Evolutionary conservation across 2,329 filamentous ascomycete species (phyloP), one percentile per base, ranked within the genome.

Genomic region (Exophiala aquamarina): DNA sequence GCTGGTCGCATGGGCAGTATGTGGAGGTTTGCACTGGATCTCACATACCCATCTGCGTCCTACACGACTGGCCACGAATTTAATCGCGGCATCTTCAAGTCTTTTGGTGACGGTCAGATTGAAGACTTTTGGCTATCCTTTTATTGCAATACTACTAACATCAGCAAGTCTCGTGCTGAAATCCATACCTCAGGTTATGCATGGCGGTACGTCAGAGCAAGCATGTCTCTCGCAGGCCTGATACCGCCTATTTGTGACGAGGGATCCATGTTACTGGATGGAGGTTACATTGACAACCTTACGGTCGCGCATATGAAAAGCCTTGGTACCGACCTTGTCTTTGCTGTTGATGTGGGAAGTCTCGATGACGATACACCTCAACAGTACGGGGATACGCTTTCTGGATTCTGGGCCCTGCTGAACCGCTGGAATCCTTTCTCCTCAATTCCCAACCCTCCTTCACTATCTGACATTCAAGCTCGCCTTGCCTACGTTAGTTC

Each of bases 111-210:
- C 61, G 88, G 89, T 8, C 93, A 97, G 64, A 97, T 98, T 48
- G 93, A 98, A 69, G 93, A 98, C 66, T 98, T 97, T 63, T 98
- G 93, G 93, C 79, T 98, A 9, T 90, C 95, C 59, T 98, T 89
- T 66, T 98, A 98, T 71, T 98, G 94, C 78, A 98, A 98, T 70
- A 97, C 93, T 0, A 98, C 94, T 29, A 98, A 97, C 67, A 97
- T 98, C 70, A 94, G 87, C 72, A 94, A 95, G 67, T 93, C 87
- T 52, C 81, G 92, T 15, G 83, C 83, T 3, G 93, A 98, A 65
- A 91, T 94, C 57, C 93, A 98, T 68, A 96, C 90, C 0, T 93
- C 87, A 51, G 93, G 93, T 11, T 98, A 98, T 62, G 92, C 93
- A 0, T 98, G 93, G 93, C 82, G 94, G 33, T 98, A 98, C 61